These are phyloP conservation scores for Cryptococcus hybrid DNA, from an alignment of 1,284 basidiomycete genomes.

Conservation along the genomic window DNA sequence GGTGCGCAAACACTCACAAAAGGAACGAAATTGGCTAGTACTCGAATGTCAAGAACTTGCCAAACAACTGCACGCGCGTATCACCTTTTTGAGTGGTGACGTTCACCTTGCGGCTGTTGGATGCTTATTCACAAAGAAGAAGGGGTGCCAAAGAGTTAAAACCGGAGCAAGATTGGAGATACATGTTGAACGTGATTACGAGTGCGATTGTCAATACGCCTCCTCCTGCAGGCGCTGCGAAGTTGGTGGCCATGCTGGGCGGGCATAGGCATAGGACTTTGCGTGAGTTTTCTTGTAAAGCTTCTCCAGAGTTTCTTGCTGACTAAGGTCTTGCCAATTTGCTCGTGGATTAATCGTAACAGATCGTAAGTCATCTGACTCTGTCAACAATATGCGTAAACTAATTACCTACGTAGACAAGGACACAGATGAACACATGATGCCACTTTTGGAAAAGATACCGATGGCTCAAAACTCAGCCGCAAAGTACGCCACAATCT, in stretches of 20 bases:
- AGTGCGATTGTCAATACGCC: constrained; percentile 57
- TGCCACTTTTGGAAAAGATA: constrained; percentile 72
- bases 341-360: too few species aligned
- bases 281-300: constrained; percentile 58
- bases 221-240: constrained; percentile 72
- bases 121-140: constrained; percentile 61
- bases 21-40: constrained; percentile 91
- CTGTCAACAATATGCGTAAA: too few species aligned
- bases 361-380: too few species aligned
- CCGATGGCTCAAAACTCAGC: constrained; percentile 62
- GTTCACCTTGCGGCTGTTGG: constrained; percentile 87
- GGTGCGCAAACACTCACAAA: constrained; percentile 82
- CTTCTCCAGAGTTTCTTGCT: background rate
- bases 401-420: constrained; percentile 3
- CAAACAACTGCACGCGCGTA: constrained; percentile 59
- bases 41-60: constrained; percentile 73
- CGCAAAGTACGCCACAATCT: constrained; percentile 19
- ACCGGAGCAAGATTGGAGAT: constrained; percentile 67
- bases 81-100: constrained; percentile 86
- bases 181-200: constrained; percentile 70
- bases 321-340: background rate
- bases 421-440: constrained; percentile 77
- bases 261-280: constrained; percentile 80
- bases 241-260: constrained; percentile 75
- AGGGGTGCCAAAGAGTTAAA: constrained; percentile 13